Conservation (phyloP, 2,329 filamentous ascomycete genomes). For the Fusarium ramigenum region DNA sequence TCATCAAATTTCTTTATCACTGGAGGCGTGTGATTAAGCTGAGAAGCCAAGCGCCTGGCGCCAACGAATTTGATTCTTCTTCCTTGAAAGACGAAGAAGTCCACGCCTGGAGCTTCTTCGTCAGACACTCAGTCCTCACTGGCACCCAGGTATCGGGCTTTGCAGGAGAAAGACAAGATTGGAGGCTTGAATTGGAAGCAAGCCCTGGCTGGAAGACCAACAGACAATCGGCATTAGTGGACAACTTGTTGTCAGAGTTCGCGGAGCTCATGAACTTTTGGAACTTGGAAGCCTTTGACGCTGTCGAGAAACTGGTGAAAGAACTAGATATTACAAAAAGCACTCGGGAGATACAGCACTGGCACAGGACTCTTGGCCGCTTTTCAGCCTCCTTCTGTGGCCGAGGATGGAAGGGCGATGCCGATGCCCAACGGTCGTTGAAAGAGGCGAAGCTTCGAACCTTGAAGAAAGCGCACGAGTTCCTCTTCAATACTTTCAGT, state of each 20-base stretch:
- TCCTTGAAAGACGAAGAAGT: neutral
- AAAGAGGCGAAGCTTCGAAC: neutral
- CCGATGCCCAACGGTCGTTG: neutral
- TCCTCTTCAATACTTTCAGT: constrained; percentile 1
- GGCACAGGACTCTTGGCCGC: neutral
- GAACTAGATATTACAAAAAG: neutral
- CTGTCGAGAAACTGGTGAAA: neutral
- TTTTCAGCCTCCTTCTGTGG: neutral
- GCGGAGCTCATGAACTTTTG: neutral
- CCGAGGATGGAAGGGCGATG: neutral
- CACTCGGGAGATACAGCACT: neutral
- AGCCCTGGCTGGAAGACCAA: neutral
- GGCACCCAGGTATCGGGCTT: neutral
- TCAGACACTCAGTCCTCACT: neutral
- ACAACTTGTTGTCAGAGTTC: neutral
- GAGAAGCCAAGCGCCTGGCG: neutral
- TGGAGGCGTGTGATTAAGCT: constrained; percentile 1
- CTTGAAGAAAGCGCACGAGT: neutral
- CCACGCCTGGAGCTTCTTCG: neutral
- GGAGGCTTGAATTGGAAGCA: neutral
- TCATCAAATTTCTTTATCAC: constrained; percentile 7
- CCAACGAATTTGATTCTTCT: neutral
- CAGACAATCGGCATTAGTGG: neutral
- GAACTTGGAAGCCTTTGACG: neutral
- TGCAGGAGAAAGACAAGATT: neutral